Percentiles rank a stretch among this genome's conserved stretches.
Evolutionary conservation across 139 green algal genomes (phyloP).

Genomic region (Coccomyxa sp.): DNA sequence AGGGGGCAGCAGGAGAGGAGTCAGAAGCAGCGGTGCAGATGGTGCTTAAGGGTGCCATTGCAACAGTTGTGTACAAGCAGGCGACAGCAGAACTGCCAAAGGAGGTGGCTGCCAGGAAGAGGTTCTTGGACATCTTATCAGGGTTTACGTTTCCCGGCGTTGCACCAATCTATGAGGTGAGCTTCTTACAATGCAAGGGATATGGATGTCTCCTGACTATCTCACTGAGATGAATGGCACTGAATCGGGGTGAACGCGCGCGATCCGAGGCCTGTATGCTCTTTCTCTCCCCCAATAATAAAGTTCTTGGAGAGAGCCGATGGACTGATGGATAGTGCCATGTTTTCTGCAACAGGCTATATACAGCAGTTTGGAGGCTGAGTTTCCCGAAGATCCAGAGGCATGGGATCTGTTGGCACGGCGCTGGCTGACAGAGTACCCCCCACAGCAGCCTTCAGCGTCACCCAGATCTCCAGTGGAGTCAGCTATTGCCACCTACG

Average conservation of each 20-base stretch:
- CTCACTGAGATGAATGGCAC: not conserved
- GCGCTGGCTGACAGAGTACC: not conserved
- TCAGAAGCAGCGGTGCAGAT: not conserved
- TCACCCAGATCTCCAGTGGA: not conserved
- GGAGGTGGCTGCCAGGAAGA: conserved; percentile 31
- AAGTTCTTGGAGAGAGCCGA: not conserved
- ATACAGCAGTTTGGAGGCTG: conserved; percentile 37
- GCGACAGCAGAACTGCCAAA: conserved; percentile 42
- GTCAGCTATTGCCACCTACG: conserved; percentile 17
- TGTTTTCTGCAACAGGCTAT: conserved; percentile 22
- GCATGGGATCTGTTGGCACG: conserved; percentile 56
- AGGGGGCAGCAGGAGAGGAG: conserved; percentile 10
- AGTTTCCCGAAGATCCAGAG: conserved; percentile 42
- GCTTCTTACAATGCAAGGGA: not conserved
- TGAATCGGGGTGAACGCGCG: not conserved
- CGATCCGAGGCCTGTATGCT: not conserved
- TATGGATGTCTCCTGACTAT: not conserved
- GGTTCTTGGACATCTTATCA: conserved; percentile 54
- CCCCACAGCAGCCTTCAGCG: not conserved
- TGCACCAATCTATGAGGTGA: not conserved
- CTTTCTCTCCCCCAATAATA: not conserved
- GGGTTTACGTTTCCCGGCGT: conserved; percentile 49
- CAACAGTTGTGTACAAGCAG: conserved; percentile 1
- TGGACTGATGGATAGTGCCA: not conserved
- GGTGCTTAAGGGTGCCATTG: not conserved